phyloP scores from a whole-genome alignment of 192 early-diverging fungal species.

The Podila epigama region DNA sequence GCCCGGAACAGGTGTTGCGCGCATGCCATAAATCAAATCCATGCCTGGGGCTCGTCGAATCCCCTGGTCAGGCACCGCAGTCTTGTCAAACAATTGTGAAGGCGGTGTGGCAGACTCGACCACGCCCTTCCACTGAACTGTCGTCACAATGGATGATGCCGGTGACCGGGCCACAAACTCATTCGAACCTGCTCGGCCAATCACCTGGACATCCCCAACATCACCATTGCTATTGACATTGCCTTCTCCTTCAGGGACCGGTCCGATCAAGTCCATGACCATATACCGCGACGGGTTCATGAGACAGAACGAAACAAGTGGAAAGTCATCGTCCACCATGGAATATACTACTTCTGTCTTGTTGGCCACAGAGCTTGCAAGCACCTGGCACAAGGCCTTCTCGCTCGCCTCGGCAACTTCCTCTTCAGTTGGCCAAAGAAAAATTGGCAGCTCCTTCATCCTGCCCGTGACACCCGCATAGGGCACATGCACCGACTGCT shows the following conservation, averaged over 20 bases:
- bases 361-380: not conserved
- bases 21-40: conserved; percentile 33
- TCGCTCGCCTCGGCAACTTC: not conserved
- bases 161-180: conserved; percentile 7
- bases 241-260: not conserved
- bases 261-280: conserved; percentile 15
- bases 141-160: not conserved
- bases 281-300: conserved; percentile 20
- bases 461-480: conserved; percentile 38
- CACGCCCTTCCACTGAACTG: conserved; percentile 16
- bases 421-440: conserved; percentile 10
- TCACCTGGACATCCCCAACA: too few species aligned
- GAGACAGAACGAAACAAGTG: conserved; percentile 21
- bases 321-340: not conserved
- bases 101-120: not conserved
- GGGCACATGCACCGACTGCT: conserved; percentile 15
- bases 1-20: not conserved
- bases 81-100: too few species aligned
- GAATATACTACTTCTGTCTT: conserved; percentile 8
- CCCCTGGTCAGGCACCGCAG: not conserved
- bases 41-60: conserved; percentile 7
- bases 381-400: conserved; percentile 10
- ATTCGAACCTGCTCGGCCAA: conserved; percentile 16
- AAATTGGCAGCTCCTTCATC: conserved; percentile 33
- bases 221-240: too few species aligned